phyloP scores from a whole-genome alignment of 1,284 basidiomycete genomes.

The Amylostereum chailletii region DNA sequence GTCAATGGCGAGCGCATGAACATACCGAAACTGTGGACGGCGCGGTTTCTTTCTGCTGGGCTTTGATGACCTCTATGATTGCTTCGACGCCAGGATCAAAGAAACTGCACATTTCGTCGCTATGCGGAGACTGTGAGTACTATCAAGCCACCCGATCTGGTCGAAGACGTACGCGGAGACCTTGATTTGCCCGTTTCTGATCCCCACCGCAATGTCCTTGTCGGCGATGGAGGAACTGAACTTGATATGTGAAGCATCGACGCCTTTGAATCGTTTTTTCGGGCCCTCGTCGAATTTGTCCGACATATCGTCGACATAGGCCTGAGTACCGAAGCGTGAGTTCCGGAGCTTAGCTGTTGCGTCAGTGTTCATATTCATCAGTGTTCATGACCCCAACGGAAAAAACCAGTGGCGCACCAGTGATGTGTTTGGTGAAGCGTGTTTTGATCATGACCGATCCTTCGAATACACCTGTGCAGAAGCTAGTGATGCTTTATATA shows the following conservation, averaged over 20 bases:
- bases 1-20: too few species aligned
- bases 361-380: neutral
- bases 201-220: conserved; percentile 33
- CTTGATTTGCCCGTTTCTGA: conserved; percentile 36
- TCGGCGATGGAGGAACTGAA: conserved; percentile 36
- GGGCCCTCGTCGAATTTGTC: conserved; percentile 31
- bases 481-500: neutral
- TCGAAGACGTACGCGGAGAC: conserved; percentile 27
- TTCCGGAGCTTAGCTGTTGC: neutral
- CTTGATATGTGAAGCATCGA: conserved; percentile 36
- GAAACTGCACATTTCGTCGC: conserved; percentile 31
- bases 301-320: neutral
- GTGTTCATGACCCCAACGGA: neutral
- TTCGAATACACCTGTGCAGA: conserved; percentile 23
- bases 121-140: conserved; percentile 9
- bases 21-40: too few species aligned
- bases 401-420: neutral
- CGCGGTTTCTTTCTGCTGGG: neutral
- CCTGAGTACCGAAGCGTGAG: neutral
- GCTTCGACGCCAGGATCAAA: conserved; percentile 22
- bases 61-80: neutral
- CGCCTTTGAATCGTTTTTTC: conserved; percentile 36
- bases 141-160: neutral
- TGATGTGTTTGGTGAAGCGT: conserved; percentile 27
- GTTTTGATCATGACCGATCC: conserved; percentile 35